phyloP scores from a whole-genome alignment of 2,329 filamentous ascomycete genomes.

The Epichloe uncinata region DNA sequence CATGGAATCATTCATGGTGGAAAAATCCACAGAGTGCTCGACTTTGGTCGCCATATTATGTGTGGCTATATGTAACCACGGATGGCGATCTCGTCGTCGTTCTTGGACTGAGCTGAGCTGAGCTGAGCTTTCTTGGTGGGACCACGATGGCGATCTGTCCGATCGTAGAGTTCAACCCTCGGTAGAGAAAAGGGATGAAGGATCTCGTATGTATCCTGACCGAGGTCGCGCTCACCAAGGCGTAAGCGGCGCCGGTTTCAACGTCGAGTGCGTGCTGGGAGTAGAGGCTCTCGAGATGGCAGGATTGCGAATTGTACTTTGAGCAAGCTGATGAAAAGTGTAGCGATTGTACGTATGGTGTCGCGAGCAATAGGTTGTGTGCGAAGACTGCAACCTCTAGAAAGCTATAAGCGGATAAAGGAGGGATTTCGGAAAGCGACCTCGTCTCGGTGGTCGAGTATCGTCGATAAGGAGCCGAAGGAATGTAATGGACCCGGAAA shows the following conservation, averaged over 20 bases:
- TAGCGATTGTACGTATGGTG: conserved; percentile 3
- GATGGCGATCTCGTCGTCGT: not conserved
- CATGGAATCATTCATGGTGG: conserved; percentile 9
- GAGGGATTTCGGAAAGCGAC: conserved; percentile 6
- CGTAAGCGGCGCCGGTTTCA: not conserved
- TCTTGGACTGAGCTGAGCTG: not conserved
- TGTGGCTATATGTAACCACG: not conserved
- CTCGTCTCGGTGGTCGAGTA: conserved; percentile 6
- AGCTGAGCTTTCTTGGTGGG: not conserved
- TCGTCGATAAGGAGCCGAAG: conserved; percentile 20
- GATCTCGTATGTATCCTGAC: too few relatives aligned
- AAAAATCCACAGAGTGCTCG: conserved; percentile 23
- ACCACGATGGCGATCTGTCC: not conserved
- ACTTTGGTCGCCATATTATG: conserved; percentile 26
- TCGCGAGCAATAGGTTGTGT: not conserved
- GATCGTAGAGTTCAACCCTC: not conserved
- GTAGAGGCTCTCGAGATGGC: not conserved
- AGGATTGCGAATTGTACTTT: not conserved
- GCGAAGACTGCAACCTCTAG: conserved; percentile 9
- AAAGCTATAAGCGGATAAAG: conserved; percentile 7
- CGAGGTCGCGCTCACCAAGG: too few relatives aligned
- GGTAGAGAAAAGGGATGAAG: too few relatives aligned
- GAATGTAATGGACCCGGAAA: conserved; percentile 35
- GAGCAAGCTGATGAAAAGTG: conserved; percentile 5
- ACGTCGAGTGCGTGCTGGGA: not conserved